Evolutionary conservation across 495 filamentous ascomycete genomes (phyloP).

Genomic region (Penicillium diatomitis): DNA sequence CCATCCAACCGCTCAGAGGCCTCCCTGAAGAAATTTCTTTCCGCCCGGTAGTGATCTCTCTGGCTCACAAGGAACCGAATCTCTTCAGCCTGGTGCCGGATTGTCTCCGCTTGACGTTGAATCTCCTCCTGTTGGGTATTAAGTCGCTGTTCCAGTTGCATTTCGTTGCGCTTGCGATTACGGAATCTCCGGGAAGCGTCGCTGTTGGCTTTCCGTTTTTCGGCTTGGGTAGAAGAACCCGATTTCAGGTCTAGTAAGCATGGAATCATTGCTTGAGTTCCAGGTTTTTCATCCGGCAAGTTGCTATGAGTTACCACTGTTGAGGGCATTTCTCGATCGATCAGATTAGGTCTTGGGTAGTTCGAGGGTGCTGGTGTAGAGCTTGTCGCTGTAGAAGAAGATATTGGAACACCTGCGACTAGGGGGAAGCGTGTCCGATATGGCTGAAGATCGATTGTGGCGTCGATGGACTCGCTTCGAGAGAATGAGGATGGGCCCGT

Average conservation of each 20-base stretch:
- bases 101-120: constrained; percentile 45
- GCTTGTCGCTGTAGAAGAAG: constrained; percentile 11
- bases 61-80: constrained; percentile 45
- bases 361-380: constrained; percentile 14
- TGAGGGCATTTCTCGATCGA: constrained; percentile 13
- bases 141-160: constrained; percentile 54
- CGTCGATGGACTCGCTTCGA: constrained; percentile 48
- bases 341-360: no score
- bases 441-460: constrained; percentile 43
- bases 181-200: constrained; percentile 86
- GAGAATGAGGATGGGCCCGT: constrained; percentile 31
- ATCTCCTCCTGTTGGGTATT: constrained; percentile 48
- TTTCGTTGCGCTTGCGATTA: constrained; percentile 82
- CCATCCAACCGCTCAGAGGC: constrained; percentile 45
- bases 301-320: constrained; percentile 21
- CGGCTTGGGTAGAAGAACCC: constrained; percentile 76
- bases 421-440: constrained; percentile 40
- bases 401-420: constrained; percentile 16
- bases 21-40: constrained; percentile 61
- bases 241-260: constrained; percentile 61
- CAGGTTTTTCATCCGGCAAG: constrained; percentile 24
- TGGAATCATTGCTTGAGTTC: constrained; percentile 44
- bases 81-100: constrained; percentile 49
- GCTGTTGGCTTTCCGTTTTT: constrained; percentile 90
- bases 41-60: constrained; percentile 47